These are phyloP conservation scores for Hyphopichia fennica DNA, from an alignment of 1,139 yeast species.

Conservation along the genomic window DNA sequence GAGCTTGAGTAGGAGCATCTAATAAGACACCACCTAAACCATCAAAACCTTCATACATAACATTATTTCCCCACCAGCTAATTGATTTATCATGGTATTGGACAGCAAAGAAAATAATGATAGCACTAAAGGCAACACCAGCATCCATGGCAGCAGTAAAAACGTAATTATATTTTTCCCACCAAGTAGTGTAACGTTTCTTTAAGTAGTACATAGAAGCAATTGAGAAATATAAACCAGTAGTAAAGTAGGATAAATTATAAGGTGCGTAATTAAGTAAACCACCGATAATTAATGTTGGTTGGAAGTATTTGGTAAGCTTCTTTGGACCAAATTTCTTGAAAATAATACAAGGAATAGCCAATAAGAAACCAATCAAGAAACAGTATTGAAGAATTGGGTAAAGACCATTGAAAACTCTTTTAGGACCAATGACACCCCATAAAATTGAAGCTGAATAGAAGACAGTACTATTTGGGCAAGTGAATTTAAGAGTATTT, in stretches of 20 bases:
- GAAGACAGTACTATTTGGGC: conserved; percentile 49
- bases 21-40: conserved; percentile 23
- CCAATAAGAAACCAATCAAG: conserved; percentile 52
- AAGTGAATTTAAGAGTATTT: conserved; percentile 46
- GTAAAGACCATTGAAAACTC: conserved; percentile 50
- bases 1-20: conserved; percentile 21
- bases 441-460: conserved; percentile 53
- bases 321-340: conserved; percentile 35
- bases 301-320: conserved; percentile 36
- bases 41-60: conserved; percentile 43
- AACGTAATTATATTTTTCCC: conserved; percentile 61
- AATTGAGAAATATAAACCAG: conserved; percentile 41
- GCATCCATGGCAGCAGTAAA: conserved; percentile 50
- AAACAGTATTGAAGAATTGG: conserved; percentile 53
- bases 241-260: conserved; percentile 48
- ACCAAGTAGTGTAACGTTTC: conserved; percentile 49
- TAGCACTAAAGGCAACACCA: conserved; percentile 53
- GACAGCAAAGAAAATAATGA: conserved; percentile 57
- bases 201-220: conserved; percentile 50
- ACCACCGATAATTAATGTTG: conserved; percentile 43
- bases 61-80: conserved; percentile 63
- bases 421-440: conserved; percentile 69
- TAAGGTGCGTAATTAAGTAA: conserved; percentile 45
- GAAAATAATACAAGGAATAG: conserved; percentile 40
- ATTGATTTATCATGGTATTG: conserved; percentile 40